These are phyloP conservation scores for Galerina marginata DNA, from an alignment of 768 basidiomycete genomes.

Conservation along the genomic window DNA sequence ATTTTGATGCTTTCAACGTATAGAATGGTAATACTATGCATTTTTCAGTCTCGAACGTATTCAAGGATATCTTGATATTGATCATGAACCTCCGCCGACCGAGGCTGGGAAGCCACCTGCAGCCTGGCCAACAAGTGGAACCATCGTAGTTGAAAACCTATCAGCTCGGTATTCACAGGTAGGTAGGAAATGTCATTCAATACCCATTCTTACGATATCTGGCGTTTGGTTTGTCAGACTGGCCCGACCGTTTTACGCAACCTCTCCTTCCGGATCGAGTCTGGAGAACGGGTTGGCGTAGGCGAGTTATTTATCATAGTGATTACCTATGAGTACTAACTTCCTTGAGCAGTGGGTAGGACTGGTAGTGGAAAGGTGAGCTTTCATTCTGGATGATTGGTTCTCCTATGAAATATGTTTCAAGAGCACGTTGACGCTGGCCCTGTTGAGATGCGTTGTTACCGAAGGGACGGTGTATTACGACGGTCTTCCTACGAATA, in stretches of 20 bases:
- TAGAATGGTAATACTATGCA: background rate
- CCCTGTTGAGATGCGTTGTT: constrained; percentile 58
- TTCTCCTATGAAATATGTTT: background rate
- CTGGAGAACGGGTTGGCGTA: constrained; percentile 62
- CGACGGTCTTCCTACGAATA: constrained; percentile 54
- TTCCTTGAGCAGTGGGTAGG: background rate
- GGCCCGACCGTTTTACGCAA: constrained; percentile 53
- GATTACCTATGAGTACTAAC: background rate
- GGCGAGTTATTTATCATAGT: constrained; percentile 8
- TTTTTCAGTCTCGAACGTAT: constrained; percentile 66
- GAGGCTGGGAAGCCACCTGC: constrained; percentile 57
- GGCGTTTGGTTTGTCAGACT: constrained; percentile 18
- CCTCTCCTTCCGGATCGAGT: constrained; percentile 53
- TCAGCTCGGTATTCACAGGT: constrained; percentile 59
- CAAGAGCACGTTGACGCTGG: constrained; percentile 57
- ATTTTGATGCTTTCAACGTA: background rate
- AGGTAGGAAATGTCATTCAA: background rate
- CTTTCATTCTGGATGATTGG: too few relatives aligned
- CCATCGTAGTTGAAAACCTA: constrained; percentile 57
- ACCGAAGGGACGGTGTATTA: constrained; percentile 59
- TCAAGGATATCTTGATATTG: constrained; percentile 63
- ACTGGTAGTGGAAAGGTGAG: constrained; percentile 1
- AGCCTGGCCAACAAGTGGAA: constrained; percentile 68
- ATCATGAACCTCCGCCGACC: constrained; percentile 55
- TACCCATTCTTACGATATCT: background rate